Percentiles rank a stretch among this genome's conserved stretches.
These are phyloP conservation scores for Apiospora koreana DNA, from an alignment of 2,329 filamentous ascomycete genomes.

Conservation along the genomic window DNA sequence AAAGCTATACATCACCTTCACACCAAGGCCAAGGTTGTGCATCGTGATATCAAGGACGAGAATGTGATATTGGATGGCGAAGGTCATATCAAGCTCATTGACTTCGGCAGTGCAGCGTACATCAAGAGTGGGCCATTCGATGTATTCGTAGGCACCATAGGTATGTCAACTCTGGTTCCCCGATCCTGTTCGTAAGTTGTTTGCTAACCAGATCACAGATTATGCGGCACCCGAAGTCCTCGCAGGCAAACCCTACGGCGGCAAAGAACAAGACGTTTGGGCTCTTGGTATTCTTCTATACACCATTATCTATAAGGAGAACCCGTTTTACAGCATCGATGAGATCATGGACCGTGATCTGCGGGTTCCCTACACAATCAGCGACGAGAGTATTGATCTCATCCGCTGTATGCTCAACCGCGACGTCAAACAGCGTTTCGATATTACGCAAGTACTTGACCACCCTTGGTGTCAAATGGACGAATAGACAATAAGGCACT, in stretches of 20 bases:
- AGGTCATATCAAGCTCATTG: constrained; percentile 93
- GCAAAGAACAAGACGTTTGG: constrained; percentile 98
- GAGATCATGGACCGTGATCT: constrained; percentile 98
- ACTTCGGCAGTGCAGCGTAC: constrained; percentile 97
- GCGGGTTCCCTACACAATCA: constrained; percentile 83
- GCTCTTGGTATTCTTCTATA: constrained; percentile 95
- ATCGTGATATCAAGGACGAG: constrained; percentile 98
- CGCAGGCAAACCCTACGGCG: constrained; percentile 86
- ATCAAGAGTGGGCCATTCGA: constrained; percentile 98
- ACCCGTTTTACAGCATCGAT: constrained; percentile 97
- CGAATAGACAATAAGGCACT: constrained; percentile 13
- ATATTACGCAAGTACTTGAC: constrained; percentile 84
- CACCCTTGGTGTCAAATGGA: constrained; percentile 74
- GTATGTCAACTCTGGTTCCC: constrained; percentile 52
- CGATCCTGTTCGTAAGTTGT: not conserved
- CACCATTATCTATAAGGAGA: constrained; percentile 99
- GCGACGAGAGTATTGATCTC: constrained; percentile 89
- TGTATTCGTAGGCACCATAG: constrained; percentile 97
- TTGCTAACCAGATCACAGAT: constrained; percentile 55
- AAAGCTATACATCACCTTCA: constrained; percentile 89
- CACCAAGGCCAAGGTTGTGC: constrained; percentile 86
- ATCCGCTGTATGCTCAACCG: constrained; percentile 91
- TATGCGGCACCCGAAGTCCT: constrained; percentile 98
- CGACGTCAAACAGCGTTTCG: constrained; percentile 78
- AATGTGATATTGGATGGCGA: constrained; percentile 96